Conservation (phyloP, 257 asterid species). For the Jacaranda mimosifolia region DNA sequence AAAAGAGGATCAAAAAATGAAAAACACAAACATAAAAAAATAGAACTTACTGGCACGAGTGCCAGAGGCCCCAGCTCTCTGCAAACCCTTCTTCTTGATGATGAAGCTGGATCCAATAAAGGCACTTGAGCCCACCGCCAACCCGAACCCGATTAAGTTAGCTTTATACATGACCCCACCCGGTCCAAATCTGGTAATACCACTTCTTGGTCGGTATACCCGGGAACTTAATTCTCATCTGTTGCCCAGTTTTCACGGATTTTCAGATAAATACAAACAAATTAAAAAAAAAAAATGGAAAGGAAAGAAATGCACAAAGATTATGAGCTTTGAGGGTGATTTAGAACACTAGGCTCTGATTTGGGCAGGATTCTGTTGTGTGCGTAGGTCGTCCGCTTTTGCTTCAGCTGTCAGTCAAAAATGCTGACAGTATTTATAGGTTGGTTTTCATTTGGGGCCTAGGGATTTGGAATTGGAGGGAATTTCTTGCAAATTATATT, state of each 20-base stretch:
- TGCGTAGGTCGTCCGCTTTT: not conserved
- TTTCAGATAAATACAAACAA: not conserved
- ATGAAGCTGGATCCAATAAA: constrained; percentile 75
- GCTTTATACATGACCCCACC: constrained; percentile 46
- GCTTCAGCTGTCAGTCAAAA: not conserved
- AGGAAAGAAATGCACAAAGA: not conserved
- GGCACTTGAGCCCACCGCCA: constrained; percentile 64
- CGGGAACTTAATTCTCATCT: constrained; percentile 50
- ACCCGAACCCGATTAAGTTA: constrained; percentile 56
- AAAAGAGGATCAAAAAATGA: constrained; percentile 1
- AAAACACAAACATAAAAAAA: not conserved
- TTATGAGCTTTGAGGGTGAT: not conserved
- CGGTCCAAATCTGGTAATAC: not conserved
- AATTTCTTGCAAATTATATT: not conserved
- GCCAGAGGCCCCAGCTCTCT: constrained; percentile 65
- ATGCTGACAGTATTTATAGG: not conserved
- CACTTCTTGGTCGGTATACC: not conserved
- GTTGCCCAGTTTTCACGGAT: constrained; percentile 13
- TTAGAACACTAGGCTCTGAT: not conserved
- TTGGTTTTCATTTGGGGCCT: constrained; percentile 13
- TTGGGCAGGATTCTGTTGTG: not conserved
- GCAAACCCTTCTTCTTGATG: constrained; percentile 75
- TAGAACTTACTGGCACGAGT: constrained; percentile 53
- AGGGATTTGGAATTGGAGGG: constrained; percentile 32
- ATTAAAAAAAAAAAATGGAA: not conserved